A percentile compares a stretch with the other conserved stretches of the same genome.
Conservation (phyloP, 225 moss, liverwort and hornwort genomes). For the Sphagnum contortum region DNA sequence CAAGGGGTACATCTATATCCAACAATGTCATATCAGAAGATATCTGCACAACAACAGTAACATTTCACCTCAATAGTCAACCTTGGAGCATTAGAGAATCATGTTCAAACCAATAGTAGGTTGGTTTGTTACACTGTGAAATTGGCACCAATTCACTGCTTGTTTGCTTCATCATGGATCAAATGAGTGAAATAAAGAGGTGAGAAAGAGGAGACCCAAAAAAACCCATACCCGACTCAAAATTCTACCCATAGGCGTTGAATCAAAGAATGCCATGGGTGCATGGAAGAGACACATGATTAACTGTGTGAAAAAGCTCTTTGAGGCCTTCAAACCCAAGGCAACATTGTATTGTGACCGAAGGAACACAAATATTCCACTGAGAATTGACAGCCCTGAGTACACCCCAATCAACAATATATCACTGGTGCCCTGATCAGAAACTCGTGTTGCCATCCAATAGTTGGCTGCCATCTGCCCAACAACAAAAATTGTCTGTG, state of each 20-base stretch:
- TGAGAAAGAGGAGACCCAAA: too few relatives aligned
- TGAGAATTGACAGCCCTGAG: constrained; percentile 30
- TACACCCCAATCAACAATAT: constrained; percentile 37
- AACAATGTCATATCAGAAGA: constrained; percentile 54
- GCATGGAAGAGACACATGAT: constrained; percentile 44
- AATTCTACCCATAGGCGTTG: constrained; percentile 74
- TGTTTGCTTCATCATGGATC: too few relatives aligned
- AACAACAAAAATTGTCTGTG: constrained; percentile 29
- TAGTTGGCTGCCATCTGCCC: constrained; percentile 39
- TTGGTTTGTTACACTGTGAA: too few relatives aligned
- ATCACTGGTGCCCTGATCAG: constrained; percentile 20
- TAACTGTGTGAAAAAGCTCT: constrained; percentile 35
- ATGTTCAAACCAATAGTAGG: too few relatives aligned
- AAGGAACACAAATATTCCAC: constrained; percentile 43
- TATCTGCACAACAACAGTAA: constrained; percentile 36
- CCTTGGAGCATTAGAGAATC: too few relatives aligned
- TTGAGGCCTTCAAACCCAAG: constrained; percentile 39
- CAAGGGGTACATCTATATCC: constrained; percentile 40
- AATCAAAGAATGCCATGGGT: constrained; percentile 75
- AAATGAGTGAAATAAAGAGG: too few relatives aligned
- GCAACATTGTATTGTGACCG: constrained; percentile 26
- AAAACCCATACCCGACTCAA: constrained; percentile 38
- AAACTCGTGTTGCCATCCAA: constrained; percentile 41
- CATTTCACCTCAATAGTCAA: too few relatives aligned
- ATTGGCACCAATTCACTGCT: too few relatives aligned